Conservation (phyloP, 352 stramenopile species). For the Globisporangium rhizosaccharum region DNA sequence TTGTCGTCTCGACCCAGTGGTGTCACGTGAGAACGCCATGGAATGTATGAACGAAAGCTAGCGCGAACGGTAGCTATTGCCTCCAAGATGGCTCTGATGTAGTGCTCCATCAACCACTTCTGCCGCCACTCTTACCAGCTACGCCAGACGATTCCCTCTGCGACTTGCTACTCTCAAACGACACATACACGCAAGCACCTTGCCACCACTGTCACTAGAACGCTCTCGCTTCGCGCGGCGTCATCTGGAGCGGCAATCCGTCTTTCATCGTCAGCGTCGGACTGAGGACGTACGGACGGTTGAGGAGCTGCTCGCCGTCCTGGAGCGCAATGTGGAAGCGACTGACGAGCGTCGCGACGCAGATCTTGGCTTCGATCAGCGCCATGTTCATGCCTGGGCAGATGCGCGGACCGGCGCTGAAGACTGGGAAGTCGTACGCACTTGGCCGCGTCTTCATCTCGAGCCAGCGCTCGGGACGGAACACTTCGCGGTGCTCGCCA, state of each 20-base stretch:
- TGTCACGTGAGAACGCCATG: no score
- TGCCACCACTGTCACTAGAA: no score
- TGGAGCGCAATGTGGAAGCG: constrained; percentile 41
- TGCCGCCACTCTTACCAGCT: no score
- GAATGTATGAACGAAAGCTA: no score
- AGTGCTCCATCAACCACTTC: no score
- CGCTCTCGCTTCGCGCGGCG: constrained; percentile 10
- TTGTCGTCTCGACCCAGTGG: no score
- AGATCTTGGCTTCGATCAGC: constrained; percentile 59
- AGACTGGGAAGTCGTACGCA: constrained; percentile 67
- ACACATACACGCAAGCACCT: no score
- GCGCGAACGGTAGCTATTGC: no score
- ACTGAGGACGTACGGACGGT: constrained; percentile 49
- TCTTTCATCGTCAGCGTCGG: constrained; percentile 48
- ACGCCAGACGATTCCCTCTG: no score
- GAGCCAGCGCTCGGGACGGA: constrained; percentile 68
- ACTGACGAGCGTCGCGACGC: constrained; percentile 38
- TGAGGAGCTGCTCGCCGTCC: constrained; percentile 19
- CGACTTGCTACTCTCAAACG: no score
- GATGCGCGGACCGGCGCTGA: constrained; percentile 58
- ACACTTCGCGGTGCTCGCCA: constrained; percentile 34
- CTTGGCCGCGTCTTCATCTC: constrained; percentile 49
- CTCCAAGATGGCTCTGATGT: no score
- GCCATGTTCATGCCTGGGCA: constrained; percentile 77
- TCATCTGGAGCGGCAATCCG: constrained; percentile 40